Conservation (phyloP, 2,329 filamentous ascomycete species). For the Paecilomyces variotii region DNA sequence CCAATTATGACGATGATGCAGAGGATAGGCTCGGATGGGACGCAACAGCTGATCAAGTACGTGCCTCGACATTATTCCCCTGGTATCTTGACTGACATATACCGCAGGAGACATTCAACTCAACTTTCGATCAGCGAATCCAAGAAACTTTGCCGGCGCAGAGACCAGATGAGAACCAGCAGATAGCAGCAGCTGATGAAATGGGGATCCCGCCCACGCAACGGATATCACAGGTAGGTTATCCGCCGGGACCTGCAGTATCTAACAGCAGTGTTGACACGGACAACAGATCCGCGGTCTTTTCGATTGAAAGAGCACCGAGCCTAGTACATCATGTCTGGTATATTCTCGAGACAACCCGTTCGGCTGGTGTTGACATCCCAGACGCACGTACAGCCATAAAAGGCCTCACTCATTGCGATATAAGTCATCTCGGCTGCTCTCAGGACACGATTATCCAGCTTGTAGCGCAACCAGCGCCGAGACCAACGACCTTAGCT, state of each 20-base stretch:
- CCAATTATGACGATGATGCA: conserved; percentile 45
- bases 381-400: not conserved
- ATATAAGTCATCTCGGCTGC: not conserved
- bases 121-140: conserved; percentile 18
- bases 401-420: not conserved
- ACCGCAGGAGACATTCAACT: conserved; percentile 22
- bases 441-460: conserved; percentile 51
- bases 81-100: not conserved
- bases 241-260: not conserved
- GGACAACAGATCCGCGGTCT: conserved; percentile 31
- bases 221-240: conserved; percentile 40
- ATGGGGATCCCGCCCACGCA: conserved; percentile 41
- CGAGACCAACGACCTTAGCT: conserved; percentile 53
- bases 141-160: conserved; percentile 25
- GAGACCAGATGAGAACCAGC: conserved; percentile 7
- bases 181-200: conserved; percentile 18
- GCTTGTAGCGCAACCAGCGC: conserved; percentile 85
- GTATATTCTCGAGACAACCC: not conserved
- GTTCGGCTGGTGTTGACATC: not conserved
- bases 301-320: conserved; percentile 30
- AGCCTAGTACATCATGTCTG: not conserved
- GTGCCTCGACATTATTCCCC: conserved; percentile 6
- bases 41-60: conserved; percentile 44
- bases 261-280: conserved; percentile 13
- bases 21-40: conserved; percentile 58